Base-by-base conservation (phyloP, 352 stramenopile species). In the Phytopythium delawarense region DNA sequence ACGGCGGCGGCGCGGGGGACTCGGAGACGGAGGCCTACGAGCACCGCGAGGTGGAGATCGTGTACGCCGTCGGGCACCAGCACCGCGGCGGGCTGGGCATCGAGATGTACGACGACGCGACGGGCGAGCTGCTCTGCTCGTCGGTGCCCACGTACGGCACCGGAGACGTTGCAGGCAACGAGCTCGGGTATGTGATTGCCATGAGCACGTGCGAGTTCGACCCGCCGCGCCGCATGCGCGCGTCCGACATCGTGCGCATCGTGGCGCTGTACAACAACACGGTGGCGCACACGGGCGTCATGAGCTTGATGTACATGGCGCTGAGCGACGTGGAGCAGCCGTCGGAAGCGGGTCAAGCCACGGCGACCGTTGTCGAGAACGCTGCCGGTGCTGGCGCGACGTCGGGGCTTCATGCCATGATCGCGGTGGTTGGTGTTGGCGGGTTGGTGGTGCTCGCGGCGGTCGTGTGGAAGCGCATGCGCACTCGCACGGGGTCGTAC, bases 211-310 rank as follows among this genome's bases (percentile, higher is more conserved):
- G 84, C 68, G 84, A 80, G 34, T 91, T 93, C 53, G 64, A 93
- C 50, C 81, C 81, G 21, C 84, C 84, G 30, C 70, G 81, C 30
- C 76, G 78, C n/a, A 82, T 91, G 75, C 77, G 74, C 61, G 78
- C 78, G 45, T 85, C 80, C 44, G 78, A 89, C 57, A 72, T 91
- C 50, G 74, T 91, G 64, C 81, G 84, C 54, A 65, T 93, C 59
- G 81, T 93, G 5, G 76, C 84, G 21, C 72, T 91, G 18, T 93
- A 90, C 72, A 91, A 93, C 78, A 91, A 88, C 72, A 91, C 84
- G 39, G 23, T 85, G 42, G 66, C 79, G 42, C 84, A 91, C 67
- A 90, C 84, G 32, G 84, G 84, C 45, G 84, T 81, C 7, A 93
- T 93, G 84, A 88, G 78, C 55, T 62, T 93, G 15, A 81, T 89